phyloP scores from a whole-genome alignment of 805 yeast species.

The Henningerozyma blattae region DNA sequence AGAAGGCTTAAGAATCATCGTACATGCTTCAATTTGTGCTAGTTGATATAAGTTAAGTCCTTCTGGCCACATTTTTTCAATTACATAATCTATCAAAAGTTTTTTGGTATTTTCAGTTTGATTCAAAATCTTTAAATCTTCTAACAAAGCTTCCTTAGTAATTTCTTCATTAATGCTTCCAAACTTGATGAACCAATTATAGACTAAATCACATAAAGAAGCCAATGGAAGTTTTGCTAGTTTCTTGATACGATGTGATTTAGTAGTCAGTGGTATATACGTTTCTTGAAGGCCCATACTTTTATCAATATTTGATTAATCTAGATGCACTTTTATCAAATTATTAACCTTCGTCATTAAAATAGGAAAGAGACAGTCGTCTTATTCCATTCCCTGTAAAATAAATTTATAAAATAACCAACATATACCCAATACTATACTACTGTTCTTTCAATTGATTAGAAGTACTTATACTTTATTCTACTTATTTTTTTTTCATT shows the following conservation, averaged over 20 bases:
- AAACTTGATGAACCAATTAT: constrained; percentile 14
- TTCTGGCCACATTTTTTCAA: constrained; percentile 8
- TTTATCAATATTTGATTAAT: too few species aligned
- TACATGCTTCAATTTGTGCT: constrained; percentile 60
- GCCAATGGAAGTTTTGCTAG: constrained; percentile 9
- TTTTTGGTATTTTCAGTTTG: constrained; percentile 7
- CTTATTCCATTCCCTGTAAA: too few species aligned
- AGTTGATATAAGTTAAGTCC: constrained; percentile 35
- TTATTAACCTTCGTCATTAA: too few species aligned
- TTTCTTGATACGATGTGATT: background rate
- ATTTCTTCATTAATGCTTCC: constrained; percentile 3
- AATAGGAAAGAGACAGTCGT: too few species aligned
- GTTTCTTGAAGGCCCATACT: too few species aligned
- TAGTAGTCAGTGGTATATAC: background rate
- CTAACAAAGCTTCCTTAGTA: constrained; percentile 3
- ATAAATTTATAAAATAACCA: too few species aligned
- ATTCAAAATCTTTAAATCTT: constrained; percentile 5
- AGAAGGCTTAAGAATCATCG: constrained; percentile 46
- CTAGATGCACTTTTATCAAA: too few species aligned
- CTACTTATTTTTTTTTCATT: too few species aligned
- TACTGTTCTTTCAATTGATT: too few species aligned
- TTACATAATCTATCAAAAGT: constrained; percentile 7
- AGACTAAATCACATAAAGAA: constrained; percentile 9
- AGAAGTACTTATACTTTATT: too few species aligned
- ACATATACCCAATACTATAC: too few species aligned